Percentiles rank a stretch among this genome's conserved stretches.
phyloP scores from a whole-genome alignment of 805 yeast genomes.

The Yamadazyma kitorensis region DNA sequence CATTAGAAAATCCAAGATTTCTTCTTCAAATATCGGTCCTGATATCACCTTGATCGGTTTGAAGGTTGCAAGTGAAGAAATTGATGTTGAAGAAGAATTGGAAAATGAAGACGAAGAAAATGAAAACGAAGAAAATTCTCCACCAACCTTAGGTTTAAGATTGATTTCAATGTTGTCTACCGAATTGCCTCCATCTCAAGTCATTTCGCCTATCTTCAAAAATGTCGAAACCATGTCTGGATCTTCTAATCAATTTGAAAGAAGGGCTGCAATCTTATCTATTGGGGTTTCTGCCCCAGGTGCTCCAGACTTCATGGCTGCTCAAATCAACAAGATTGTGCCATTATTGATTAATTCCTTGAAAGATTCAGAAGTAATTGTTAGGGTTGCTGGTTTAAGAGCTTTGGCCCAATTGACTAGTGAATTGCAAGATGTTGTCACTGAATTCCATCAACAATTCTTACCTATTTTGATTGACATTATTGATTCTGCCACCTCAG shows the following conservation, averaged over 20 bases:
- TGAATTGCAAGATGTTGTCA: constrained; percentile 81
- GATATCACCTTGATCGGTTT: constrained; percentile 71
- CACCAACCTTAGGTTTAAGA: constrained; percentile 75
- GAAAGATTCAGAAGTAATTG: constrained; percentile 69
- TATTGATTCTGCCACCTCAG: constrained; percentile 81
- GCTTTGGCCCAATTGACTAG: constrained; percentile 74
- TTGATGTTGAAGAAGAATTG: constrained; percentile 73
- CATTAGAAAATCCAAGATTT: constrained; percentile 76
- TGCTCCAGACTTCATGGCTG: constrained; percentile 87
- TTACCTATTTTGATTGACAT: constrained; percentile 84
- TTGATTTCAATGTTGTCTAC: constrained; percentile 73
- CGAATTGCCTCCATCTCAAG: constrained; percentile 91
- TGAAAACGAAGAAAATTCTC: constrained; percentile 88
- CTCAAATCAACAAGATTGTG: constrained; percentile 70
- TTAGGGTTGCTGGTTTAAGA: constrained; percentile 82
- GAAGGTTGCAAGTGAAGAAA: constrained; percentile 71
- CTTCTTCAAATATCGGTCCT: constrained; percentile 81
- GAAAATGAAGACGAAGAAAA: constrained; percentile 84
- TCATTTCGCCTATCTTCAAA: constrained; percentile 73
- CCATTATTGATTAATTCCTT: constrained; percentile 74
- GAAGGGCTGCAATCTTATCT: constrained; percentile 83
- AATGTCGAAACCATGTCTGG: constrained; percentile 52
- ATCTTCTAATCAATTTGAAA: constrained; percentile 66
- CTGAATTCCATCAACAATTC: constrained; percentile 77
- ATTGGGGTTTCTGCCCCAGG: constrained; percentile 84